phyloP scores from a whole-genome alignment of 352 stramenopile genomes.

The Thraustotheca clavata region DNA sequence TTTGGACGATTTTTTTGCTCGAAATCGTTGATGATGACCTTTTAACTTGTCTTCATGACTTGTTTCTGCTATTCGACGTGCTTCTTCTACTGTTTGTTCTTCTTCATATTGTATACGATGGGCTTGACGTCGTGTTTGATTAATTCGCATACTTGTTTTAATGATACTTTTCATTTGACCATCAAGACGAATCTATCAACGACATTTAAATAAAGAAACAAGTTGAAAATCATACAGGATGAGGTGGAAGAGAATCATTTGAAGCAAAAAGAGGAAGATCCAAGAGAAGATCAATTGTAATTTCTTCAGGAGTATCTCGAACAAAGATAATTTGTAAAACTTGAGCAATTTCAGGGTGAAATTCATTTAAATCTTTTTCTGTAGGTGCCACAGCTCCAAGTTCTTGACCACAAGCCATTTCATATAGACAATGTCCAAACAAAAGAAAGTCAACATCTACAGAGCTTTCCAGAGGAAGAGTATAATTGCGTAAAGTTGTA shows the following conservation, averaged over 20 bases:
- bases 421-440: slow-evolving; percentile 63
- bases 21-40: background rate
- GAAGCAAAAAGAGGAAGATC: slow-evolving; percentile 33
- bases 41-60: slow-evolving; percentile 1
- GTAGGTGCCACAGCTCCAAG: slow-evolving; percentile 35
- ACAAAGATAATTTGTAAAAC: slow-evolving; percentile 29
- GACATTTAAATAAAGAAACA: too few species aligned
- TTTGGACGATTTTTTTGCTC: background rate
- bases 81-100: slow-evolving; percentile 36
- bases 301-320: slow-evolving; percentile 23
- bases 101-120: slow-evolving; percentile 66
- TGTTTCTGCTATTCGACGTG: slow-evolving; percentile 42
- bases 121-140: slow-evolving; percentile 52
- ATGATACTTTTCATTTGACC: slow-evolving; percentile 69
- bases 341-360: slow-evolving; percentile 47
- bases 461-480: slow-evolving; percentile 47
- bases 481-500: slow-evolving; percentile 40
- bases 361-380: slow-evolving; percentile 37
- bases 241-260: slow-evolving; percentile 28
- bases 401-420: slow-evolving; percentile 65
- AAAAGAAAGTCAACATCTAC: slow-evolving; percentile 63
- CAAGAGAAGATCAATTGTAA: slow-evolving; percentile 32
- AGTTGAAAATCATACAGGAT: too few species aligned
- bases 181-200: slow-evolving; percentile 62
- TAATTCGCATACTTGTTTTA: slow-evolving; percentile 67